Evolutionary conservation across 768 basidiomycete species (phyloP).

Genomic region (Suillus sp.): DNA sequence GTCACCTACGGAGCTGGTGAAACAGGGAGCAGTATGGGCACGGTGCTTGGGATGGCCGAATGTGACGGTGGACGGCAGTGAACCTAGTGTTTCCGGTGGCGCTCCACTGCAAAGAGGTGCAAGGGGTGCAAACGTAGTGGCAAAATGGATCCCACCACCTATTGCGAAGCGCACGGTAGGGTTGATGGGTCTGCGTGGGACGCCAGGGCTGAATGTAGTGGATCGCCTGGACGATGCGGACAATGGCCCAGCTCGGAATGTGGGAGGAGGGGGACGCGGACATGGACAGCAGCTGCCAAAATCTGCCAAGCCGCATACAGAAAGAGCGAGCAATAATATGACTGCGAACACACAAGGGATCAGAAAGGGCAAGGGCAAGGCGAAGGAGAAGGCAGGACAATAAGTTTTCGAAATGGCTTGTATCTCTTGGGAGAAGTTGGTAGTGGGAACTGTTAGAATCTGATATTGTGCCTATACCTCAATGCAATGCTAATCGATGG

Average conservation of each 20-base stretch:
- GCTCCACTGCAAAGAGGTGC: neutral
- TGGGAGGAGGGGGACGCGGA: slow-evolving; percentile 2
- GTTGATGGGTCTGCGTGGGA: slow-evolving; percentile 49
- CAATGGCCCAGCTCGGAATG: neutral
- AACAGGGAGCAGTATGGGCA: slow-evolving; percentile 26
- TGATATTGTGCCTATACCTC: neutral
- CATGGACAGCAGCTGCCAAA: neutral
- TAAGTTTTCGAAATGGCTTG: neutral
- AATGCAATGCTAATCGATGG: neutral
- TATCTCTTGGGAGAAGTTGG: neutral
- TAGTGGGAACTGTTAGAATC: neutral
- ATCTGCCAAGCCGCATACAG: neutral
- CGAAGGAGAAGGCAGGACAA: neutral
- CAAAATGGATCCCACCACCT: slow-evolving; percentile 27
- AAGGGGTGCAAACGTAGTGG: neutral
- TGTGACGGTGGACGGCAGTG: neutral
- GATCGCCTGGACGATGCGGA: slow-evolving; percentile 3
- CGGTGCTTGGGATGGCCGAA: slow-evolving; percentile 3
- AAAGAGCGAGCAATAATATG: neutral
- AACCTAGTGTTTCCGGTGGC: neutral
- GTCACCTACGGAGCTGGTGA: slow-evolving; percentile 43
- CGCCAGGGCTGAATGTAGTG: slow-evolving; percentile 14
- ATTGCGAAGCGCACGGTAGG: slow-evolving; percentile 46
- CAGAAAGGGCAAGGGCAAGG: neutral
- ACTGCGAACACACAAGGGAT: neutral